Base-by-base conservation (phyloP, 805 yeast genomes). In the Kodamaea lidongshanica region DNA sequence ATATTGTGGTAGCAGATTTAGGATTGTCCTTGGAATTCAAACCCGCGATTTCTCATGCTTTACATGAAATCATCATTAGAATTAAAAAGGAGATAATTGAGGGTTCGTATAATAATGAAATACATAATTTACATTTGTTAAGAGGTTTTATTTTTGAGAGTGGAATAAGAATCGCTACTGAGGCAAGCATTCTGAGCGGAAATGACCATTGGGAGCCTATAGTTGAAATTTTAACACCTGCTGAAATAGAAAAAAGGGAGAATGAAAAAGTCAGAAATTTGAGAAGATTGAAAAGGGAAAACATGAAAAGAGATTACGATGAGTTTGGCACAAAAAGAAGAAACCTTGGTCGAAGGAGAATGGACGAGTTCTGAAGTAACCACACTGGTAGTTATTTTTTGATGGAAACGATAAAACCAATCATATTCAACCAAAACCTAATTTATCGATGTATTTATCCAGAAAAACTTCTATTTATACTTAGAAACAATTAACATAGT, bases 241-340 rank as follows among this genome's bases (percentile, higher is more conserved):
- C 88, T 74, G 98, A 92, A 56, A 85, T 92, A 34, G 96, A 89
- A 51, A 80, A 81, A 58, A 72, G 97, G 42, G 97, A 92, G 52
- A 86, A 87, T 44, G 98, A 92, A 58, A 77, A 94, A 48, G 96
- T 88, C 45, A 72, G 97, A 55, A 87, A 83, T 51, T 69, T 86
- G 38, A 74, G 98, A 56, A 76, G 98, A 50, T 67, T 88, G 50
- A 89, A 94, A 65, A 76, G 98, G 58, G 97, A 92, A 52, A 78
- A 87, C 7, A 77, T 84, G 64, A 65, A 86, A 37, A 73, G 81
- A 29, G 76, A 68, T 25, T 65, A 54, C 25, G 67, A 60, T 32
- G 60, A 53, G 28, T 49, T 45, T 25, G 44, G 52, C 12, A 40
- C 52, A 17, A 41, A 41, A 15, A 59, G 58, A 39, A 51, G 67